Conservation (phyloP, 2,329 filamentous ascomycete species). For the Penicillium fuscoglaucum region DNA sequence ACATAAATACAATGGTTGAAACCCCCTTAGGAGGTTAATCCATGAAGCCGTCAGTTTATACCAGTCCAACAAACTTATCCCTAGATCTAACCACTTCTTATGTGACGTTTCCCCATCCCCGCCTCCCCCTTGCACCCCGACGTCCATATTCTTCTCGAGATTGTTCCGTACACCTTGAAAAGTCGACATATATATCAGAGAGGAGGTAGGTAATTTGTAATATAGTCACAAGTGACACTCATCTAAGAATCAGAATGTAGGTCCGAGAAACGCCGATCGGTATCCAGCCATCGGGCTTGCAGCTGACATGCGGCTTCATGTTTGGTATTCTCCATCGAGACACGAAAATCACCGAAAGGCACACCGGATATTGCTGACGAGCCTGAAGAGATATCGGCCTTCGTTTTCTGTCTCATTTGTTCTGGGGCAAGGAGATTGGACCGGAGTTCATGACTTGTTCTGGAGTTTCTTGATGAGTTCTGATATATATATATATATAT, state of each 20-base stretch:
- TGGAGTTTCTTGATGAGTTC: background rate
- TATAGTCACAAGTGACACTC: too few relatives aligned
- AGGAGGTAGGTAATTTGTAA: background rate
- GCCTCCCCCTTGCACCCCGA: background rate
- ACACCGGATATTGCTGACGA: background rate
- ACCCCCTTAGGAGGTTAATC: fast-evolving
- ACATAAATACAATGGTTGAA: background rate
- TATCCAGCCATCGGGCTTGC: background rate
- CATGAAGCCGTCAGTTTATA: background rate
- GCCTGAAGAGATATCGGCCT: background rate
- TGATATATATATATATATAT: background rate
- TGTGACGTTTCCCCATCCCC: background rate
- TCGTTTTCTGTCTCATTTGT: background rate
- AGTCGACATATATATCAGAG: background rate
- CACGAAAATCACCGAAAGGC: too few relatives aligned
- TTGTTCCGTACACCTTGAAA: background rate
- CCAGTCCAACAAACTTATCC: background rate
- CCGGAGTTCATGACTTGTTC: background rate
- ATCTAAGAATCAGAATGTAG: background rate
- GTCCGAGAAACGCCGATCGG: background rate
- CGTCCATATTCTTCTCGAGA: background rate
- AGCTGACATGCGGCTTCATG: background rate
- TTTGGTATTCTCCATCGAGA: background rate
- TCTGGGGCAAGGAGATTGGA: background rate
- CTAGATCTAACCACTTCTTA: background rate